Evolutionary conservation across 345 rosid species (phyloP), one percentile per base, ranked within the genome.

Genomic region (Euphorbia pulcherrima): DNA sequence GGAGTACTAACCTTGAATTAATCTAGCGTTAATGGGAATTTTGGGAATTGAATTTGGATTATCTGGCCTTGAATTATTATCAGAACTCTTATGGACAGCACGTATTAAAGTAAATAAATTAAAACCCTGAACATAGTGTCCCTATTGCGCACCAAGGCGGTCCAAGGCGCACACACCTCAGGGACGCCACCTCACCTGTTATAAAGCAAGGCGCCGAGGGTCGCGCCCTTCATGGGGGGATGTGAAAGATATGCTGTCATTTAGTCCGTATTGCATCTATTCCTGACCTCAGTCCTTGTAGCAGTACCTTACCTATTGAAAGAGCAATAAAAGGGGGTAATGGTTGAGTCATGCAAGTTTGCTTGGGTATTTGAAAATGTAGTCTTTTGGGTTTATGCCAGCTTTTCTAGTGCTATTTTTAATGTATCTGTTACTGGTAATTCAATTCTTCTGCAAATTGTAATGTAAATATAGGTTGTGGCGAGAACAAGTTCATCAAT

Each of bases 401-500:
- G 39, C 30, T 11, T 52, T 13, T 68, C 23, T 35, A 18, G n/a
- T 62, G 23, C 33, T 68, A 48, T 51, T 18, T 40, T 52, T 69
- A 23, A 47, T 77, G 13, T 59, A n/a, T n/a, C n/a, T 54, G 26
- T 39, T 37, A 24, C 58, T 40, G 28, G 8, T 46, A 53, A n/a
- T 71, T 73, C n/a, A 58, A 70, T 62, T 66, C 52, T 59, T 65
- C 12, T 48, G 56, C 50, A 40, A 0, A 11, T 56, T 44, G 66
- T 39, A 23, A 54, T 58, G 61, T 53, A 51, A 64, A 71, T 77
- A 60, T 64, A 89, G 96, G 85, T 70, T 68, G 60, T 89, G 96
- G 96, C 83, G 78, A 65, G 86, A 77, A 63, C 74, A 80, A 74
- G 90, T 83, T 29, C 40, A 69, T 47, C 79, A 54, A 28, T 80